Percentiles rank a stretch among this genome's conserved stretches.
These are phyloP conservation scores for Candida labiduridarum DNA, from an alignment of 1,139 yeast species.

Conservation along the genomic window DNA sequence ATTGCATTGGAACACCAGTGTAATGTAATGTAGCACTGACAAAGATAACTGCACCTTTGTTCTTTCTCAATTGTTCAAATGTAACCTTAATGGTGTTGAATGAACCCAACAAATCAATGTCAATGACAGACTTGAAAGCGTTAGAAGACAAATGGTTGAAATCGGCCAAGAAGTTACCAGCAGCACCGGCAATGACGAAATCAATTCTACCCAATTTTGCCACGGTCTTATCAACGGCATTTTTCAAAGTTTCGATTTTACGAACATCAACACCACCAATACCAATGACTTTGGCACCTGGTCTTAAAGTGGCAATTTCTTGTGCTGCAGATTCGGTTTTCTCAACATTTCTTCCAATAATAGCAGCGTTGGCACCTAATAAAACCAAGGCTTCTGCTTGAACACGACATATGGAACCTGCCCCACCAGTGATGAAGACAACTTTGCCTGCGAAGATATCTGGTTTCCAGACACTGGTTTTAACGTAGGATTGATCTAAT, in stretches of 20 bases:
- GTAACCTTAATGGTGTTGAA: constrained; percentile 88
- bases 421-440: constrained; percentile 93
- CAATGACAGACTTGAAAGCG: constrained; percentile 87
- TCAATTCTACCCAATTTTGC: constrained; percentile 73
- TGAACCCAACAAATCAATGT: constrained; percentile 85
- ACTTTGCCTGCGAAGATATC: constrained; percentile 82
- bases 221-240: constrained; percentile 70
- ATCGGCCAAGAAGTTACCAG: constrained; percentile 88
- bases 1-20: constrained; percentile 87
- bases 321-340: constrained; percentile 70
- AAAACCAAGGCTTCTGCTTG: constrained; percentile 85
- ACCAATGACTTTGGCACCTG: constrained; percentile 71
- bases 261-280: constrained; percentile 81
- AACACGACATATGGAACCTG: constrained; percentile 90
- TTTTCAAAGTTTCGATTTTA: constrained; percentile 55
- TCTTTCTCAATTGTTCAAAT: constrained; percentile 63
- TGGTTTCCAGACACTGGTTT: constrained; percentile 49
- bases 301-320: constrained; percentile 61
- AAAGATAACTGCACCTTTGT: constrained; percentile 76
- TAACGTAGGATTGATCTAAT: constrained; percentile 32
- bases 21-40: constrained; percentile 92
- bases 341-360: constrained; percentile 73
- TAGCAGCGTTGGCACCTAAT: constrained; percentile 87
- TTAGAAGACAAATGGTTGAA: constrained; percentile 78
- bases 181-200: constrained; percentile 93